A percentile compares a stretch with the other conserved stretches of the same genome.
These are phyloP conservation scores for Handroanthus guayacan DNA, from an alignment of 257 asterid genomes.

Conservation along the genomic window DNA sequence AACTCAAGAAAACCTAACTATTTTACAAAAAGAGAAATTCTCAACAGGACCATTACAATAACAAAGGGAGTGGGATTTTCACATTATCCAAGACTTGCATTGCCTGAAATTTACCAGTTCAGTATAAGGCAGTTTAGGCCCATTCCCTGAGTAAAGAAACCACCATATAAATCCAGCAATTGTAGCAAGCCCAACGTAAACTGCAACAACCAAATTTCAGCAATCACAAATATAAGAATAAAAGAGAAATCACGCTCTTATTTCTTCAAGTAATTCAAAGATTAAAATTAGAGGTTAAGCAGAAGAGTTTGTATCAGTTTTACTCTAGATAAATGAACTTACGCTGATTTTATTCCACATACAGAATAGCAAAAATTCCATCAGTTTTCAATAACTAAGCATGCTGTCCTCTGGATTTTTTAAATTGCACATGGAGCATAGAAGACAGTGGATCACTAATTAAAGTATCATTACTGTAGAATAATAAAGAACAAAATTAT, in stretches of 20 bases:
- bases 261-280: slow-evolving; percentile 27
- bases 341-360: slow-evolving; percentile 12
- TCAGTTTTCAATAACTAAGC: slow-evolving; percentile 3
- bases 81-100: slow-evolving; percentile 13
- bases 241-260: neutral
- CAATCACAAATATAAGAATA: slow-evolving; percentile 23
- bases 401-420: neutral
- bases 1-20: neutral
- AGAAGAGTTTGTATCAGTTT: neutral
- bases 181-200: slow-evolving; percentile 97
- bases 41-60: slow-evolving; percentile 16
- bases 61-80: neutral
- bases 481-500: neutral
- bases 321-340: slow-evolving; percentile 18
- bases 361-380: neutral
- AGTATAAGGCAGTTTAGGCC: slow-evolving; percentile 82
- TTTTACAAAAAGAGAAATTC: slow-evolving; percentile 27
- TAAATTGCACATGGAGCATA: slow-evolving; percentile 6
- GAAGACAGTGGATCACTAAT: slow-evolving; percentile 16
- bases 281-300: neutral
- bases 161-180: slow-evolving; percentile 99
- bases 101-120: slow-evolving; percentile 72
- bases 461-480: slow-evolving; percentile 1
- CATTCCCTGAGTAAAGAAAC: slow-evolving; percentile 83
- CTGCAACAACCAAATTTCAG: slow-evolving; percentile 60